These are phyloP conservation scores for Aspergillus cejpii DNA, from an alignment of 2,329 filamentous ascomycete genomes.

Conservation along the genomic window DNA sequence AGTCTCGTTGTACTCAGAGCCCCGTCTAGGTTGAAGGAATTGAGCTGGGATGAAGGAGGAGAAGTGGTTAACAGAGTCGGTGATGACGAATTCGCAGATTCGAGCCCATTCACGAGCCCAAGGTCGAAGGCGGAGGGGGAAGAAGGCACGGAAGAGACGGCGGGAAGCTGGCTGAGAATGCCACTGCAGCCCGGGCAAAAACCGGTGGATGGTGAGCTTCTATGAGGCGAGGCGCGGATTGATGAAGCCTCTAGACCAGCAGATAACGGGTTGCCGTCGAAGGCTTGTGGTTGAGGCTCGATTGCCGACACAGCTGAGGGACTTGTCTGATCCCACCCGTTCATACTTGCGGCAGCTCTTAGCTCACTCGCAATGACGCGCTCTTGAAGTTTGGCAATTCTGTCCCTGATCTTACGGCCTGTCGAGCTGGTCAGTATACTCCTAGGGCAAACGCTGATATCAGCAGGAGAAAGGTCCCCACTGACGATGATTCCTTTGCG, in stretches of 20 bases:
- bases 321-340: constrained; percentile 24
- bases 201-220: neutral
- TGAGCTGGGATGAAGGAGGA: neutral
- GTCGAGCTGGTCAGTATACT: neutral
- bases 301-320: constrained; percentile 10
- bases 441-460: neutral
- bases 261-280: constrained; percentile 1
- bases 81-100: neutral
- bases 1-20: neutral
- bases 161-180: neutral
- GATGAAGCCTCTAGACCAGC: constrained; percentile 1
- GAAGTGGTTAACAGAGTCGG: neutral
- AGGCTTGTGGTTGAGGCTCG: constrained; percentile 1
- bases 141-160: neutral
- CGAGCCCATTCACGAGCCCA: neutral
- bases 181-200: constrained; percentile 3
- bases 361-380: constrained; percentile 32
- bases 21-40: neutral
- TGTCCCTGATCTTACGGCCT: constrained; percentile 32
- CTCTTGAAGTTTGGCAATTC: constrained; percentile 32
- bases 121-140: neutral
- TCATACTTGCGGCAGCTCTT: constrained; percentile 23
- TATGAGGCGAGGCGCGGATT: neutral
- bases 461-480: neutral
- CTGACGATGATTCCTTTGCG: constrained; percentile 31